Conservation (phyloP, 768 basidiomycete genomes). For the Lactarius akahatsu region DNA sequence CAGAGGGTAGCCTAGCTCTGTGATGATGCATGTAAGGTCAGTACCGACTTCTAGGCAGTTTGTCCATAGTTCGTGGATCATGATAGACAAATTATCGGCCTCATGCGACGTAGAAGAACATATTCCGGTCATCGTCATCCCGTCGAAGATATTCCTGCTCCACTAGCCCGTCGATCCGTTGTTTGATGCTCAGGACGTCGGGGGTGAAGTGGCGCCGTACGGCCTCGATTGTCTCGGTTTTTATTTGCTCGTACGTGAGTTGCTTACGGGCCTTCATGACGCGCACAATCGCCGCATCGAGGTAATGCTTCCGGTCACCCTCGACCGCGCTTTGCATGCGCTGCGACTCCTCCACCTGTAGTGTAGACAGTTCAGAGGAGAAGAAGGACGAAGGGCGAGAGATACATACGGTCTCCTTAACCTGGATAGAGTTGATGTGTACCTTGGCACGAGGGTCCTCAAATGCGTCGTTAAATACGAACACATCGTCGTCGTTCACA, state of each 20-base stretch:
- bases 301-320: conserved; percentile 76
- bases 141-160: conserved; percentile 85
- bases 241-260: conserved; percentile 73
- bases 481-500: conserved; percentile 71
- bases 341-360: conserved; percentile 82
- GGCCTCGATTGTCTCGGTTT: conserved; percentile 79
- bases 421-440: conserved; percentile 95
- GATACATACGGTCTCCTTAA: conserved; percentile 76
- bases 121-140: conserved; percentile 66
- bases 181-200: conserved; percentile 81
- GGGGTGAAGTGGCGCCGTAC: conserved; percentile 88
- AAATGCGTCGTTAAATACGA: conserved; percentile 82
- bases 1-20: not conserved
- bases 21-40: not conserved
- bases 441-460: conserved; percentile 74
- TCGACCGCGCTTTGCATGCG: conserved; percentile 83
- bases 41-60: not conserved
- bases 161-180: conserved; percentile 75
- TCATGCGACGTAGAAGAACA: conserved; percentile 79
- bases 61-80: not conserved
- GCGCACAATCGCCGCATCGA: conserved; percentile 95
- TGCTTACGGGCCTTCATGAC: conserved; percentile 94
- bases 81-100: not conserved
- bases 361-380: not conserved
- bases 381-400: not conserved